These are phyloP conservation scores for Cryptococcus sp. DNA, from an alignment of 1,284 basidiomycete species.

Conservation along the genomic window DNA sequence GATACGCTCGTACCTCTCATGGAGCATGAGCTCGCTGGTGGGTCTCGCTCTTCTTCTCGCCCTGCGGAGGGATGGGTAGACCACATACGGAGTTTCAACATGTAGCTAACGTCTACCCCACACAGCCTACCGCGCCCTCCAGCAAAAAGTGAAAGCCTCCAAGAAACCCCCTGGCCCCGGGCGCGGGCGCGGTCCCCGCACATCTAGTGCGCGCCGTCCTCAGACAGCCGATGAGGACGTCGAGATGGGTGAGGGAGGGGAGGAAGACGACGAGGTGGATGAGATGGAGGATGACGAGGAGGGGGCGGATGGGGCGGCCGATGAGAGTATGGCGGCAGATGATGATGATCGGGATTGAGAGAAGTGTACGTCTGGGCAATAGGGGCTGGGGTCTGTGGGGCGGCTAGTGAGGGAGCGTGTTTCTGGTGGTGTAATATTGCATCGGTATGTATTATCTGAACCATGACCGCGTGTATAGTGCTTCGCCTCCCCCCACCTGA, in stretches of 20 bases:
- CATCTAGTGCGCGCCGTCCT: constrained; percentile 29
- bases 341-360: not conserved
- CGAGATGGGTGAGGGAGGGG: constrained; percentile 14
- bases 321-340: not conserved
- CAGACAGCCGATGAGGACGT: constrained; percentile 22
- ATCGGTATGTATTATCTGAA: constrained; percentile 1
- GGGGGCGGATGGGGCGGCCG: not conserved
- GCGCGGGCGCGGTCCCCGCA: constrained; percentile 41
- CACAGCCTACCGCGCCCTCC: constrained; percentile 34
- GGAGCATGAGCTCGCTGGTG: constrained; percentile 69
- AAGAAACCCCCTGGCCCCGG: constrained; percentile 34
- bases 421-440: not conserved
- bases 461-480: not conserved
- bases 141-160: constrained; percentile 28
- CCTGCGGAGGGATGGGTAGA: too few species aligned
- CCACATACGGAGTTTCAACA: too few species aligned
- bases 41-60: constrained; percentile 25
- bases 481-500: not conserved
- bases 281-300: not conserved
- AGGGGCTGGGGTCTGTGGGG: too few species aligned
- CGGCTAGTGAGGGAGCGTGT: not conserved
- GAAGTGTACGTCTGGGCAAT: too few species aligned
- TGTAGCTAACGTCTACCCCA: not conserved
- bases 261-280: constrained; percentile 1
- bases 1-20: constrained; percentile 67